These are phyloP conservation scores for Penicillium ochrochloron DNA, from an alignment of 495 filamentous ascomycete species.

Conservation along the genomic window DNA sequence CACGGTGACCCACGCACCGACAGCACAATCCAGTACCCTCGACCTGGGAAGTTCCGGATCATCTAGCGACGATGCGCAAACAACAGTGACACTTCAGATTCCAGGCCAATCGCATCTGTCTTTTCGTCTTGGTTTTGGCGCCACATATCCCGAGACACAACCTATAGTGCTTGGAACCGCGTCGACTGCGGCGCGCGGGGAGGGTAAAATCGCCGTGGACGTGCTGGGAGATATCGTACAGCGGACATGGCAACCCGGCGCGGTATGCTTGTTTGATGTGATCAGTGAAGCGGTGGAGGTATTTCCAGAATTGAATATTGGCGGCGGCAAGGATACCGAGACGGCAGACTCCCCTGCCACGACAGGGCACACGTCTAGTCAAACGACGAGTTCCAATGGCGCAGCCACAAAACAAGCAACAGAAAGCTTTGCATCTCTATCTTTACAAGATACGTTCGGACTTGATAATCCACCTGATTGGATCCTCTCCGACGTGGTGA, in stretches of 20 bases:
- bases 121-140: conserved; percentile 69
- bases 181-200: conserved; percentile 59
- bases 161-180: conserved; percentile 70
- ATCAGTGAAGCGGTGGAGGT: conserved; percentile 61
- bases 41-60: conserved; percentile 36
- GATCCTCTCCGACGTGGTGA: conserved; percentile 69
- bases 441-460: conserved; percentile 40
- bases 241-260: conserved; percentile 68
- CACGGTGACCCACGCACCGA: conserved; percentile 43
- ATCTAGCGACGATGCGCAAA: conserved; percentile 28
- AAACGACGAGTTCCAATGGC: conserved; percentile 20
- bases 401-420: conserved; percentile 14
- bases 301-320: conserved; percentile 54
- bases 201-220: conserved; percentile 67
- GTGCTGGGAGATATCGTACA: conserved; percentile 68
- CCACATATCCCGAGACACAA: conserved; percentile 71
- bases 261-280: conserved; percentile 87
- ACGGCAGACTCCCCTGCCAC: conserved; percentile 8
- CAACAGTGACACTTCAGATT: conserved; percentile 47
- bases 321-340: conserved; percentile 24
- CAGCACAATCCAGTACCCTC: conserved; percentile 44
- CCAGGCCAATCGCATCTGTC: conserved; percentile 50
- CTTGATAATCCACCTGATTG: conserved; percentile 61
- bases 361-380: conserved; percentile 21
- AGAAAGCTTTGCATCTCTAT: conserved; percentile 33